Conservation (phyloP, 2,329 filamentous ascomycete genomes). For the Phialemonium atrogriseum region DNA sequence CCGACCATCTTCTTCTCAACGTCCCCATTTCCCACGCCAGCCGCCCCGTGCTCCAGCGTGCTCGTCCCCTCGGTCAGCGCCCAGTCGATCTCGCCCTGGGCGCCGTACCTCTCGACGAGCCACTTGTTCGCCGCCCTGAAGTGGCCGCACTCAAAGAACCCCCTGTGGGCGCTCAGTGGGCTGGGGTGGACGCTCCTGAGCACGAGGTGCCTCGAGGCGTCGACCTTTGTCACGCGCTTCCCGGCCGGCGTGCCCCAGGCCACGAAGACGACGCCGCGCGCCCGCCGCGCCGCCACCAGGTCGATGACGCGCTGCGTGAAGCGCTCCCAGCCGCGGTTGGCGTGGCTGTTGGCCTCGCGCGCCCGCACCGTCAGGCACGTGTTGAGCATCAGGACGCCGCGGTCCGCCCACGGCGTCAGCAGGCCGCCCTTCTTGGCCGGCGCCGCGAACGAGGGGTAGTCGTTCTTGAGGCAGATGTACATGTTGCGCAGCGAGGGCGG, state of each 20-base stretch:
- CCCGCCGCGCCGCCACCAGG: constrained; percentile 67
- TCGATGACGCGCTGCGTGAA: constrained; percentile 93
- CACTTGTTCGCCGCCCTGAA: constrained; percentile 80
- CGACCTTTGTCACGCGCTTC: constrained; percentile 67
- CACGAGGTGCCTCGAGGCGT: constrained; percentile 68
- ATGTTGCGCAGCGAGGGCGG: constrained; percentile 92
- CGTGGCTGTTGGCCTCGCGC: constrained; percentile 79
- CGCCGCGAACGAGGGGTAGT: constrained; percentile 71
- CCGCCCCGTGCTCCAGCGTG: constrained; percentile 10
- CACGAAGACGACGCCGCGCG: constrained; percentile 81
- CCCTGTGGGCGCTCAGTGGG: constrained; percentile 74
- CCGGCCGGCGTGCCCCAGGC: constrained; percentile 87
- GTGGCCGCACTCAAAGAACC: constrained; percentile 78
- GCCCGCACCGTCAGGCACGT: constrained; percentile 90
- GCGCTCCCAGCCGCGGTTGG: constrained; percentile 81
- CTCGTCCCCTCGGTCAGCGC: constrained; percentile 37
- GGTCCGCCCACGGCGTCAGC: constrained; percentile 87
- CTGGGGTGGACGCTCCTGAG: constrained; percentile 86
- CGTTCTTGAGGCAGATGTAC: constrained; percentile 77
- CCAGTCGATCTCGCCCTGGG: constrained; percentile 81
- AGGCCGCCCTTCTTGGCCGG: constrained; percentile 75
- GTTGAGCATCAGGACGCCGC: constrained; percentile 87
- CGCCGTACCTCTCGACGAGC: constrained; percentile 70
- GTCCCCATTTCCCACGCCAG: too few species aligned
- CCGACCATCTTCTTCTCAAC: constrained; percentile 9